Evolutionary conservation across 306 rosid species (phyloP).

Genomic region (Cucurbita moschata): DNA sequence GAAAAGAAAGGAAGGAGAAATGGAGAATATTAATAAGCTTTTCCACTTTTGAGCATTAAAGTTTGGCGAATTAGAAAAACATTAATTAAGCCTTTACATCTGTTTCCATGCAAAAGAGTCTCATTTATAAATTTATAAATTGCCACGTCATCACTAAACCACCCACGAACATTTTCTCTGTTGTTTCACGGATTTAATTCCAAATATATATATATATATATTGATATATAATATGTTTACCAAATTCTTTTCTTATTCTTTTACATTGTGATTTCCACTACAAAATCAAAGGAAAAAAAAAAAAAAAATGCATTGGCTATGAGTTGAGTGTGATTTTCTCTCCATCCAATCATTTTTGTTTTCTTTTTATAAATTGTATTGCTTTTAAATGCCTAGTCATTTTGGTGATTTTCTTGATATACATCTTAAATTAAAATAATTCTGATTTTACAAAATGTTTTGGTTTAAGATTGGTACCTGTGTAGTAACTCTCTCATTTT

Average conservation of each 20-base stretch:
- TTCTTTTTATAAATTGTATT: too few relatives aligned
- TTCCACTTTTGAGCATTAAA: background rate
- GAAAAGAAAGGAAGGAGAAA: background rate
- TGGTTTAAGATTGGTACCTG: too few relatives aligned
- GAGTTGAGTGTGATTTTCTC: background rate
- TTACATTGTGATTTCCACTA: background rate
- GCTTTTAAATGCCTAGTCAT: background rate
- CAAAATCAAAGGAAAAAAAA: background rate
- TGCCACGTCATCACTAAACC: background rate
- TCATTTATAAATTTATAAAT: background rate
- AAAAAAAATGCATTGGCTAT: background rate
- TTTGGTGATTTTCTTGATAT: background rate
- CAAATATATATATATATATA: too few relatives aligned
- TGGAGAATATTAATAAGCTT: background rate
- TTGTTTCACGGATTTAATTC: background rate
- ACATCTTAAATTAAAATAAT: background rate
- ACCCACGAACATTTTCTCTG: background rate
- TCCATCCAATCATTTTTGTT: background rate
- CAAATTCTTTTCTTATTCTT: background rate
- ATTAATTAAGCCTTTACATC: background rate
- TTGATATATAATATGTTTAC: background rate
- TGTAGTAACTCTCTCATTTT: background rate
- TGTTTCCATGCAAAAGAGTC: background rate
- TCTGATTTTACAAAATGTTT: too few relatives aligned
- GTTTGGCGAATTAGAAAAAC: background rate